Conservation (phyloP, 2,329 filamentous ascomycete genomes). For the Botrytis fabae region DNA sequence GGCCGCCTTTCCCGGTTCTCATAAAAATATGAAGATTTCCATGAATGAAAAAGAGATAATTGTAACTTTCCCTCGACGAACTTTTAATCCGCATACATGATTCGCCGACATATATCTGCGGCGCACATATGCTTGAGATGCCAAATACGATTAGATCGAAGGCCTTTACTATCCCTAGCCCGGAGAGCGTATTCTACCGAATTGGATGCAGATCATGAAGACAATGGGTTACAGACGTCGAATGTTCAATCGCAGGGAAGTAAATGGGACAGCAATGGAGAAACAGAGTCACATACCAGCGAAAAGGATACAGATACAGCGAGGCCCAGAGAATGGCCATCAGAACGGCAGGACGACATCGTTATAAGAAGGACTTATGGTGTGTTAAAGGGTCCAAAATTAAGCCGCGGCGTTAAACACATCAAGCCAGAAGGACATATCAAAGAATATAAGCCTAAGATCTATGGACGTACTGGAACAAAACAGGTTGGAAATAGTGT, state of each 20-base stretch:
- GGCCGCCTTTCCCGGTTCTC: constrained; percentile 7
- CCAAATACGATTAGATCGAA: constrained; percentile 34
- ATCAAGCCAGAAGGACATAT: background rate
- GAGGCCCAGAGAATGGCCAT: background rate
- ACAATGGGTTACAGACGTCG: background rate
- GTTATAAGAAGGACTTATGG: background rate
- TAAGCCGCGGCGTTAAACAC: background rate
- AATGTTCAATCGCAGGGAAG: background rate
- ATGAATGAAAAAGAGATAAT: background rate
- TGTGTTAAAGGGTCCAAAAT: background rate
- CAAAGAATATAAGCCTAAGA: background rate
- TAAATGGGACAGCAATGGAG: background rate
- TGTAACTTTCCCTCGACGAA: background rate
- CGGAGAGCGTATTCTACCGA: constrained; percentile 24
- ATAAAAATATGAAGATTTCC: constrained; percentile 15
- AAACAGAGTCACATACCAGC: background rate
- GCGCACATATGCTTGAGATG: constrained; percentile 41
- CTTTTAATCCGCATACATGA: constrained; percentile 40
- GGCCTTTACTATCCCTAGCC: background rate
- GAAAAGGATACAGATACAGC: background rate
- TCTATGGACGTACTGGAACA: constrained; percentile 32
- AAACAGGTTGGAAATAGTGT: constrained; percentile 32
- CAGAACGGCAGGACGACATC: background rate
- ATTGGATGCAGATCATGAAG: constrained; percentile 2
- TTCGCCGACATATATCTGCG: constrained; percentile 32